phyloP scores from a whole-genome alignment of 1,284 basidiomycete genomes.

The Tetrapyrgos nigripes region DNA sequence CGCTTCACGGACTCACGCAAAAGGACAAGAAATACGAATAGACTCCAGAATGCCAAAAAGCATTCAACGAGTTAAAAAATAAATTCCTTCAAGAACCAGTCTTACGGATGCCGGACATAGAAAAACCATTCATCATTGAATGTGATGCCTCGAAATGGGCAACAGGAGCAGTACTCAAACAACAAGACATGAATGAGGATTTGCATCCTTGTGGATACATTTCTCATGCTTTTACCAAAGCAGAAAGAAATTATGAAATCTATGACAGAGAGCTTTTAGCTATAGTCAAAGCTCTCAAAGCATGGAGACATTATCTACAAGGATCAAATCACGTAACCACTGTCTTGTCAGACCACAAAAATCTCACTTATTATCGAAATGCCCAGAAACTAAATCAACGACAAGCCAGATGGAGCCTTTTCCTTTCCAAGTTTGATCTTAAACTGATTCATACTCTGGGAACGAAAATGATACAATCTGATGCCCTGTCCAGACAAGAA shows the following conservation, averaged over 20 bases:
- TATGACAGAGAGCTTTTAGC: too few species aligned
- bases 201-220: slow-evolving; percentile 17
- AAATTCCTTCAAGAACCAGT: neutral
- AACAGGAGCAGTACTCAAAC: too few species aligned
- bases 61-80: neutral
- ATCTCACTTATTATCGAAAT: slow-evolving; percentile 30
- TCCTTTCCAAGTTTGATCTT: slow-evolving; percentile 37
- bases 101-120: neutral
- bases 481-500: slow-evolving; percentile 24
- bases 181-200: slow-evolving; percentile 13
- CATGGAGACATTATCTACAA: slow-evolving; percentile 32
- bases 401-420: slow-evolving; percentile 43
- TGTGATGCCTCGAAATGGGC: slow-evolving; percentile 7
- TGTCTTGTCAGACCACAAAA: slow-evolving; percentile 39
- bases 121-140: slow-evolving; percentile 2
- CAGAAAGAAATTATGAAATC: too few species aligned
- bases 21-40: slow-evolving; percentile 4
- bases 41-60: neutral
- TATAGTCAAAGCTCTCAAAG: too few species aligned
- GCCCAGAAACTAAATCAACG: slow-evolving; percentile 35
- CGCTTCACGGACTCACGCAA: slow-evolving; percentile 26
- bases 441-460: slow-evolving; percentile 20
- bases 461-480: slow-evolving; percentile 10
- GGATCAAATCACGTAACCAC: slow-evolving; percentile 18
- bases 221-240: too few species aligned